Evolutionary conservation across 805 yeast species (phyloP), one percentile per base, ranked within the genome.

Genomic region (Metschnikowia continentalis): DNA sequence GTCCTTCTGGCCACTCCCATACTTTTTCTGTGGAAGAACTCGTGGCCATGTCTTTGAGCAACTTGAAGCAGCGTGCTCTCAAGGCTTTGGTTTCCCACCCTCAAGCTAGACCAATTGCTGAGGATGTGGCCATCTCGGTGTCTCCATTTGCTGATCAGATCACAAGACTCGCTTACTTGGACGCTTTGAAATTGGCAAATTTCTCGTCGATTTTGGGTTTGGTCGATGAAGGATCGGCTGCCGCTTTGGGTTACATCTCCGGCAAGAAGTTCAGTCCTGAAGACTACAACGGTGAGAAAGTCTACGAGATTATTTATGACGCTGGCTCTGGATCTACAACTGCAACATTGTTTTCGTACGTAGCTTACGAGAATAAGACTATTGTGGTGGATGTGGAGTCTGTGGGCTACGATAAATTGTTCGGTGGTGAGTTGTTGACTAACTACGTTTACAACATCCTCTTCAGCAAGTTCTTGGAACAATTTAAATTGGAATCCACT

Each of bases 291-390:
- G 68, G 58, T 35, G 57, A 52, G 30, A 78, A 75, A 50, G 81
- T 81, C 58, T 77, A 82, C 61, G 88, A 88, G 63, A 64, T 90
- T 46, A 78, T 94, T 35, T 90, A 85, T 64, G 99, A 94, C 66
- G 80, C 88, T 80, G 99, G 99, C 43, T 92, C 96, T 5, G 96
- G 96, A 1, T 84, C 96, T 0, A 87, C 96, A 0, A 81, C 84
- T 49, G 96, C 96, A 1, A 87, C 98, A 0, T 70, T 94, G n/a
- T 80, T 90, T 46, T 82, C 91, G 0, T 75, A 84, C 54, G 66
- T 69, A 15, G 79, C 80, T 20, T 66, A 64, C 43, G 72, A 72
- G 23, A 72, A 73, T 33, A 71, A 74, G 8, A 67, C 76, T 8
- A 57, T 76, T 11, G 62, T 63, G 7, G 71, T 90, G 36, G 86